phyloP scores from a whole-genome alignment of 257 asterid genomes.

The Leonotis leonurus region DNA sequence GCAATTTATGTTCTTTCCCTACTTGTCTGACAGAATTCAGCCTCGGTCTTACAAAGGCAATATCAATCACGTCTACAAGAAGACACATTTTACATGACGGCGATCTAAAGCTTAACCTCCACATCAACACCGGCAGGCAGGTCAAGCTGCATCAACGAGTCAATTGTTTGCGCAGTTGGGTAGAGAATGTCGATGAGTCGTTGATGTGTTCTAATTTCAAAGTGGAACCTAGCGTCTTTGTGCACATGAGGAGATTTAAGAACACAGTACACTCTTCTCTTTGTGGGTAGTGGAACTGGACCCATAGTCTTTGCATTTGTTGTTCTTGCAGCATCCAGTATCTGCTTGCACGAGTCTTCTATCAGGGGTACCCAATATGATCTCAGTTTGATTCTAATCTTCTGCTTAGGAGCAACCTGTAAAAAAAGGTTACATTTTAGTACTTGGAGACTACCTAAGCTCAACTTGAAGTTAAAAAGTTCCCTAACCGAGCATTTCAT shows the following conservation, averaged over 20 bases:
- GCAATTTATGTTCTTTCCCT: background rate
- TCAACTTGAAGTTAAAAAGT: too few species aligned
- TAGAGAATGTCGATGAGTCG: slow-evolving; percentile 86
- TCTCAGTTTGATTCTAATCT: slow-evolving; percentile 84
- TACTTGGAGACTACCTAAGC: background rate
- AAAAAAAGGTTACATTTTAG: background rate
- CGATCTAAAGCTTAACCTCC: slow-evolving; percentile 83
- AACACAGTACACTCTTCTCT: slow-evolving; percentile 75
- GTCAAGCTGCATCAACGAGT: slow-evolving; percentile 93
- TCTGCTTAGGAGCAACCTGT: slow-evolving; percentile 87
- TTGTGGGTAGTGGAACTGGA: slow-evolving; percentile 91
- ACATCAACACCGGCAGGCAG: slow-evolving; percentile 97
- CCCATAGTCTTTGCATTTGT: slow-evolving; percentile 92
- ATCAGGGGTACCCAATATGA: slow-evolving; percentile 94
- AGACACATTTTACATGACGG: background rate
- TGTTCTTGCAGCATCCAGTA: slow-evolving; percentile 84
- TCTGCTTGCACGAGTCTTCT: slow-evolving; percentile 96
- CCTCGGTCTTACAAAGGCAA: background rate
- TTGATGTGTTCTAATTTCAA: slow-evolving; percentile 91
- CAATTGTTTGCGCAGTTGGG: slow-evolving; percentile 97
- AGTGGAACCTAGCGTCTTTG: slow-evolving; percentile 96
- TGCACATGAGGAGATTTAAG: slow-evolving; percentile 95
- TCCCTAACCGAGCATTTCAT: too few species aligned
- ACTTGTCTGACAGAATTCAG: slow-evolving; percentile 1
- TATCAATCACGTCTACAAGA: slow-evolving; percentile 11